phyloP scores from a whole-genome alignment of 192 early-diverging fungal species.

The Backusella westeae region DNA sequence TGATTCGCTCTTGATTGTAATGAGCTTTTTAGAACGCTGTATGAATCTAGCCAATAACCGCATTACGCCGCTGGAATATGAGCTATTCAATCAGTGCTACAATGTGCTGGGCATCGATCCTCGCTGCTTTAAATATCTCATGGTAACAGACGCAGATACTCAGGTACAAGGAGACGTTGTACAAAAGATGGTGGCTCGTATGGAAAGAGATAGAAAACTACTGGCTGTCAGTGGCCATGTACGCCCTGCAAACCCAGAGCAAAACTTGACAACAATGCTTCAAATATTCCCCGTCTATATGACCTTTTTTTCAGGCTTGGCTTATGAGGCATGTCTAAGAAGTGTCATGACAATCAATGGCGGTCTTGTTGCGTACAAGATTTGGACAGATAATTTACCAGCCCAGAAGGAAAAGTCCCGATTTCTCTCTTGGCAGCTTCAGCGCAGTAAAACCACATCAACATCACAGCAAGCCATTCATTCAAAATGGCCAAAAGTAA shows the following conservation, averaged over 20 bases:
- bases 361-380: constrained; percentile 64
- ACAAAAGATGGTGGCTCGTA: constrained; percentile 48
- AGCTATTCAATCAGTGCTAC: constrained; percentile 63
- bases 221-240: constrained; percentile 66
- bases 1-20: constrained; percentile 82
- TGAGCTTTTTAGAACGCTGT: constrained; percentile 78
- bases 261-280: constrained; percentile 61
- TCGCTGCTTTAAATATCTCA: constrained; percentile 58
- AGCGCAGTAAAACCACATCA: neutral
- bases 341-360: constrained; percentile 61
- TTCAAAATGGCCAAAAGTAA: constrained; percentile 17
- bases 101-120: constrained; percentile 63
- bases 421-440: constrained; percentile 17
- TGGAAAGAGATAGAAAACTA: constrained; percentile 54
- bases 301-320: constrained; percentile 57
- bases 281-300: constrained; percentile 69
- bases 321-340: constrained; percentile 60
- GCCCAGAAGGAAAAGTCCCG: neutral
- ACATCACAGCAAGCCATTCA: neutral
- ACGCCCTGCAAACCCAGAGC: constrained; percentile 60
- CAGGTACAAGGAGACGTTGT: constrained; percentile 56
- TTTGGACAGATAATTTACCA: constrained; percentile 53
- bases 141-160: constrained; percentile 68
- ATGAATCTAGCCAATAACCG: constrained; percentile 56
- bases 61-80: constrained; percentile 66